phyloP scores from a whole-genome alignment of 257 asterid genomes.

The Eustoma russellianum region DNA sequence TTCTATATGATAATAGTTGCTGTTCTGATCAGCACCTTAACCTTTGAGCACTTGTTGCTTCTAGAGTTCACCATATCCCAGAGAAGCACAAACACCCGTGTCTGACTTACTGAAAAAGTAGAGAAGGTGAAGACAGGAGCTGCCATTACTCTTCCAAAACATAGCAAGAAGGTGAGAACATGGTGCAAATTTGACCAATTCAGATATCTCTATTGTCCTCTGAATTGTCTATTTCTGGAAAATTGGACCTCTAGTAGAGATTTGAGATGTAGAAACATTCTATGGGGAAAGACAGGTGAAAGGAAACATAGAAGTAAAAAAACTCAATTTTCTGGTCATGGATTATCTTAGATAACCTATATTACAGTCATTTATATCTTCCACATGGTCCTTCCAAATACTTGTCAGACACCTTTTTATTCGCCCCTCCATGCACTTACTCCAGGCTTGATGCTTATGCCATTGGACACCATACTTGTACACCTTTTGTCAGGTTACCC shows the following conservation, averaged over 20 bases:
- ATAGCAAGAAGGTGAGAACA: constrained; percentile 71
- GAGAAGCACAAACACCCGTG: constrained; percentile 59
- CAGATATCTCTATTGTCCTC: background rate
- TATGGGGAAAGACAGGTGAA: background rate
- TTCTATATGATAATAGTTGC: constrained; percentile 6
- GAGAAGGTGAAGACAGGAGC: constrained; percentile 52
- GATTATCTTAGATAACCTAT: background rate
- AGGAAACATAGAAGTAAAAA: background rate
- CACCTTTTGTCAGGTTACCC: constrained; percentile 58
- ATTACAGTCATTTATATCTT: constrained; percentile 5
- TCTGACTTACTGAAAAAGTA: constrained; percentile 55
- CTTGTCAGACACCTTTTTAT: too few species aligned
- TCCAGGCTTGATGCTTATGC: too few species aligned
- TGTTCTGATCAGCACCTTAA: constrained; percentile 1
- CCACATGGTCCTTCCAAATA: constrained; percentile 3
- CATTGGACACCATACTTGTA: background rate
- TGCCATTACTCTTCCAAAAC: constrained; percentile 50
- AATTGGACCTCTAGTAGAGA: background rate
- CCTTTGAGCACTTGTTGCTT: constrained; percentile 8
- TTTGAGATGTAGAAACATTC: background rate
- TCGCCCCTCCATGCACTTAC: too few species aligned
- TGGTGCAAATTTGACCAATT: constrained; percentile 5
- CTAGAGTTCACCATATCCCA: constrained; percentile 49
- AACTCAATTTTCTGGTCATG: background rate
- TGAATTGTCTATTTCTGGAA: too few species aligned